phyloP scores from a whole-genome alignment of 495 filamentous ascomycete genomes.

The Penicillium desertorum region DNA sequence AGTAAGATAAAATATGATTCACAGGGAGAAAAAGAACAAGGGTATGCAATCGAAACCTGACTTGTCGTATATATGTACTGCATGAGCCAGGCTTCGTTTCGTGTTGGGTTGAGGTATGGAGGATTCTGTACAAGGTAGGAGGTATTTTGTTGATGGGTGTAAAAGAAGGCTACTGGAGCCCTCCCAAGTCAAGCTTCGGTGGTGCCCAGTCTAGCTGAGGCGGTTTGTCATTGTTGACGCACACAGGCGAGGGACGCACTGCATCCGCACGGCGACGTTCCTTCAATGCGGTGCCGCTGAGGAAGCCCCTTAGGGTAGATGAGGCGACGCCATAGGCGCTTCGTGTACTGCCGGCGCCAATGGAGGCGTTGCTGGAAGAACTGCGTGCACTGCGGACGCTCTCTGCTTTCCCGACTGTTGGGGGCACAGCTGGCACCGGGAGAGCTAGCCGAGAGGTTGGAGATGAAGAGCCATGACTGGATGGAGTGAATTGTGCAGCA shows the following conservation, averaged over 20 bases:
- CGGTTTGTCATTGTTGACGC: slow-evolving; percentile 36
- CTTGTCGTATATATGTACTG: slow-evolving; percentile 14
- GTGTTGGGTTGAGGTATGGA: not conserved
- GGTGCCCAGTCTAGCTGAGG: slow-evolving; percentile 47
- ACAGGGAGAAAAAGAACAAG: slow-evolving; percentile 4
- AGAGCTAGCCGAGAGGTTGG: slow-evolving; percentile 34
- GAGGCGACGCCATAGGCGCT: slow-evolving; percentile 44
- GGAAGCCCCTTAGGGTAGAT: slow-evolving; percentile 42
- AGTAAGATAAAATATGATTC: not conserved
- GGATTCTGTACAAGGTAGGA: slow-evolving; percentile 15
- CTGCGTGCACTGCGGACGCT: slow-evolving; percentile 46
- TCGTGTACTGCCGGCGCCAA: slow-evolving; percentile 41
- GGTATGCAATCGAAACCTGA: slow-evolving; percentile 2
- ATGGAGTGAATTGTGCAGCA: slow-evolving; percentile 24
- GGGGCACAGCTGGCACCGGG: slow-evolving; percentile 40
- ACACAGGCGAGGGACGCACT: slow-evolving; percentile 33
- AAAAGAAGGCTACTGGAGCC: slow-evolving; percentile 30
- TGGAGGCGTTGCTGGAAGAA: slow-evolving; percentile 41
- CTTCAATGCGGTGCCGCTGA: slow-evolving; percentile 33
- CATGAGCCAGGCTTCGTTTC: slow-evolving; percentile 3
- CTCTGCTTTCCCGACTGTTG: slow-evolving; percentile 31
- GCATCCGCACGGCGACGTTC: slow-evolving; percentile 37
- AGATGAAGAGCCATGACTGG: slow-evolving; percentile 28
- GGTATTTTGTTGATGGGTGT: not conserved
- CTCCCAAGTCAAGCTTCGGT: slow-evolving; percentile 41